Conservation (phyloP, 192 early-diverging fungal genomes). For the Geranomyces variabilis region DNA sequence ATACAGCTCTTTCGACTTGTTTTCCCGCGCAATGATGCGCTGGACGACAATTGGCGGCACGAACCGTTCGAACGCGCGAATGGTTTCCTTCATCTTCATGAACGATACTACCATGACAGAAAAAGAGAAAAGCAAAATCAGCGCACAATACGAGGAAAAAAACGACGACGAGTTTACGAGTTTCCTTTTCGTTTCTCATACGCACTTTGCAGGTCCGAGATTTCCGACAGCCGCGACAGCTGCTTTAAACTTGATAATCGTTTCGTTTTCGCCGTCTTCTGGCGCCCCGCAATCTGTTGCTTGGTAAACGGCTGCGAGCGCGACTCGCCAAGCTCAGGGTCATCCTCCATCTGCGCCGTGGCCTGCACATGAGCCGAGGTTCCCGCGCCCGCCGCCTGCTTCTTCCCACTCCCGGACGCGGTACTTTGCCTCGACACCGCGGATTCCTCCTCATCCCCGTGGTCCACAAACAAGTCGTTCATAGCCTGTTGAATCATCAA, state of each 20-base stretch:
- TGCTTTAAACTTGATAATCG: not conserved
- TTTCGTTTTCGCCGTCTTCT: too few relatives aligned
- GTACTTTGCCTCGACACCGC: too few relatives aligned
- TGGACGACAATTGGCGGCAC: conserved; percentile 10
- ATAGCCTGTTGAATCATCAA: conserved; percentile 1
- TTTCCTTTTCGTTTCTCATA: not conserved
- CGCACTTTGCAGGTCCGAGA: conserved; percentile 1
- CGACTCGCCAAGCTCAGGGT: not conserved
- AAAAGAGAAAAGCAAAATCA: not conserved
- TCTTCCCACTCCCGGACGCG: too few relatives aligned
- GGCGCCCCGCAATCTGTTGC: too few relatives aligned
- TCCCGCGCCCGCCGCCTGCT: too few relatives aligned
- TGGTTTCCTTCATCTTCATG: conserved; percentile 7
- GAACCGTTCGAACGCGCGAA: not conserved
- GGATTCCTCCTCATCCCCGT: too few relatives aligned
- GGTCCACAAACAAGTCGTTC: not conserved
- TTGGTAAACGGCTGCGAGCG: too few relatives aligned
- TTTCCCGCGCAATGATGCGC: conserved; percentile 7
- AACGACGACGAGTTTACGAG: not conserved
- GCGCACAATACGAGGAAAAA: too few relatives aligned
- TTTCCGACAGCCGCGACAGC: conserved; percentile 11
- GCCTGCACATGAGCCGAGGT: not conserved
- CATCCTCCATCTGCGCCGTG: not conserved
- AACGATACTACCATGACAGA: conserved; percentile 5
- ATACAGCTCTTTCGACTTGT: conserved; percentile 1